Conservation (phyloP, 2,329 filamentous ascomycete genomes). For the Iodosphaeria phyllophila region DNA sequence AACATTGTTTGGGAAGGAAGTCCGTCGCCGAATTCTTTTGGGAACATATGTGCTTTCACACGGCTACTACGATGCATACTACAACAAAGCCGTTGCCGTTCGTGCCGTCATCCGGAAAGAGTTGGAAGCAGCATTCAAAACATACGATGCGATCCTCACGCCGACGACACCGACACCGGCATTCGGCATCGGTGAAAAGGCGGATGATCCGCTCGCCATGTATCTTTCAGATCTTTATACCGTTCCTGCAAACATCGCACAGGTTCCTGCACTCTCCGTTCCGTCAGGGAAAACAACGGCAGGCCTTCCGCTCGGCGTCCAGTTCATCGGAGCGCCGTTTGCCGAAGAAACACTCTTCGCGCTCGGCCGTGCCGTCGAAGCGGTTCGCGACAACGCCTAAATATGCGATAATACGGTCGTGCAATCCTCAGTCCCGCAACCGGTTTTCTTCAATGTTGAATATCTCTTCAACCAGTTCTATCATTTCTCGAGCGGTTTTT, state of each 20-base stretch:
- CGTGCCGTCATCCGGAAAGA: background rate
- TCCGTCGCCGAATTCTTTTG: background rate
- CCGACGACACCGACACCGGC: background rate
- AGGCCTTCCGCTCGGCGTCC: background rate
- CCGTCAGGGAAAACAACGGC: background rate
- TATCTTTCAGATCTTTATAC: background rate
- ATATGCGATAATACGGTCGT: no score
- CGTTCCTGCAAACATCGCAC: background rate
- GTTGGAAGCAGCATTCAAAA: background rate
- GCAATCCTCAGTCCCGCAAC: no score
- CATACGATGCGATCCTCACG: background rate
- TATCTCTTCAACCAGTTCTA: no score
- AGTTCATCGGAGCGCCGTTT: background rate
- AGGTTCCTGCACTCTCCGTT: background rate
- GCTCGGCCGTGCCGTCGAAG: no score
- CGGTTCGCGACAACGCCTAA: no score
- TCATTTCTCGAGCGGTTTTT: no score
- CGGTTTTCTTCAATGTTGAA: no score
- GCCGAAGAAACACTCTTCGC: no score
- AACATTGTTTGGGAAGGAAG: background rate
- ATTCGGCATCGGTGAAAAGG: background rate
- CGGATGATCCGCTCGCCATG: background rate
- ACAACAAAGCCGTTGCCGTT: background rate
- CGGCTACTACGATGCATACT: background rate
- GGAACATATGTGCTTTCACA: background rate